Conservation (phyloP, 768 basidiomycete genomes). For the Lyophyllum semitale region DNA sequence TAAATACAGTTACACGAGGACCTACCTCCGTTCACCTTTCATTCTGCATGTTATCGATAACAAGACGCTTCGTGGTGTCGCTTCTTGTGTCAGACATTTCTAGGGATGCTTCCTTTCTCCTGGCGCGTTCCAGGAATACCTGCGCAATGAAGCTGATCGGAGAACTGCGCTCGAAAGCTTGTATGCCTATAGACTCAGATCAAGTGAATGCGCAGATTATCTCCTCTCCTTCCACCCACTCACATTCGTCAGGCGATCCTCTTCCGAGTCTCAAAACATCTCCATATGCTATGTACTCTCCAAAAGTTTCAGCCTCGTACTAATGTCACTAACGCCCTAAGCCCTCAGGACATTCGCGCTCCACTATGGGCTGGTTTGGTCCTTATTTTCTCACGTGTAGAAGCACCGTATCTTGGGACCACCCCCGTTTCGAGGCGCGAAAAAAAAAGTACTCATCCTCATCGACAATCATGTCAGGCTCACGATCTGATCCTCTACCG, state of each 20-base stretch:
- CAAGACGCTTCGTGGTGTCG: neutral
- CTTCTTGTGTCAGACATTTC: slow-evolving; percentile 1
- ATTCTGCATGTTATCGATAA: slow-evolving; percentile 2
- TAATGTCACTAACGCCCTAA: no score
- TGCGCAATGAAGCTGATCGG: neutral
- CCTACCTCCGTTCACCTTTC: neutral
- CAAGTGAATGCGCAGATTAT: neutral
- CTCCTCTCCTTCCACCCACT: neutral
- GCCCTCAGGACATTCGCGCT: no score
- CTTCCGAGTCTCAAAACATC: neutral
- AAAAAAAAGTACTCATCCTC: neutral
- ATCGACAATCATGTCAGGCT: neutral
- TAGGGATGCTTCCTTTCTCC: neutral
- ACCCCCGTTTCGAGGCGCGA: neutral
- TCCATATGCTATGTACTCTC: neutral
- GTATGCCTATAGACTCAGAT: neutral
- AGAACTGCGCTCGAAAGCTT: neutral
- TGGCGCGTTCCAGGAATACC: neutral
- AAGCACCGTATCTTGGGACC: neutral
- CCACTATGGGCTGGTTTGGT: neutral
- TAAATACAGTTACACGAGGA: slow-evolving; percentile 1
- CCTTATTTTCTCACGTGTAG: neutral
- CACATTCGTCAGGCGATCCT: neutral
- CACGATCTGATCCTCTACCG: neutral
- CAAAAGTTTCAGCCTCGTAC: no score